Base-by-base conservation (phyloP, 768 basidiomycete species). In the Porpolomopsis calyptriformis region DNA sequence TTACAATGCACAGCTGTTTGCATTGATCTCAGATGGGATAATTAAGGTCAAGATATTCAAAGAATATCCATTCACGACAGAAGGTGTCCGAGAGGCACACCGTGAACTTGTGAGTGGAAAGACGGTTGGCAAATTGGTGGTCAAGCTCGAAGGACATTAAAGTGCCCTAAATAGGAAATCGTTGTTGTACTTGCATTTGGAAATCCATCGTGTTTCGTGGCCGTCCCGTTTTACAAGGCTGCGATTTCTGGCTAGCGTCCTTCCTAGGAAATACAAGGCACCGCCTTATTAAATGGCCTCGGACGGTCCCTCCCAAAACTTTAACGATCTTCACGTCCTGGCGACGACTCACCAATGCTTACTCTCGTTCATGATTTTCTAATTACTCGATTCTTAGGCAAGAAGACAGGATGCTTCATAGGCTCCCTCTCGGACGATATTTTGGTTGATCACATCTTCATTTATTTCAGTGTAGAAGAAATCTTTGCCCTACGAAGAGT, bases 121-220 rank as follows among this genome's bases (percentile, higher is more conserved):
- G 60, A 88, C 90, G 8, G 74, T 72, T 1, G 94, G 94, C 2
- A 99, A 98, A 61, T 61, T 99, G 55, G 52, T 98, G 42, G 68
- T 97, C 53, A 87, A 85, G 60, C 72, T 90, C 2, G 46, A 45
- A 35, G 55, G 59, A 12, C 19, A 38, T 35, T 37, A 31, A 26
- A 34, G n/a, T n/a, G n/a, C n/a, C n/a, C n/a, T n/a, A n/a, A 7
- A 16, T 46, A 46, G 23, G 35, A 19, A 46, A 29, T 44, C 4
- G 29, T 44, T 34, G 19, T 9, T 16, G 3, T 3, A 4, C 16
- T 20, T 4, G 33, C 18, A 18, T 18, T 18, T 34, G 12, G 33
- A 14, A 34, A 18, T 34, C 3, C 10, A 34, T 11, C 12, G 18
- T 34, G 18, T 34, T 34, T 14, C 33, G 18, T 14, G 33, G 33